Conservation (phyloP, 192 early-diverging fungal genomes). For the Gryganskiella cystojenkinii region DNA sequence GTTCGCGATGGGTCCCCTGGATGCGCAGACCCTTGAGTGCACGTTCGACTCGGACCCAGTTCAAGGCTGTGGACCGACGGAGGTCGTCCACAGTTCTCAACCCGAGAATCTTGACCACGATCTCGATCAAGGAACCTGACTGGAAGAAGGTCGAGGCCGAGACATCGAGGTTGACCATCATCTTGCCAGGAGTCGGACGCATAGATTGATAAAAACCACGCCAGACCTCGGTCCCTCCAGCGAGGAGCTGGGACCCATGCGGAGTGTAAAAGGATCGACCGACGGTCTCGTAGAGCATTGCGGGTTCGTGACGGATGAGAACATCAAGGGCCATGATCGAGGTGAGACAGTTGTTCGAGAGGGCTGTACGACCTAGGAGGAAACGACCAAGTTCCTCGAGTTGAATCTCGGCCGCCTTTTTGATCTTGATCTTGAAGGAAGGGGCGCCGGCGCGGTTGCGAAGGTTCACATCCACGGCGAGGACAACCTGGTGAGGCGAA, state of each 20-base stretch:
- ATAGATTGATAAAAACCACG: constrained; percentile 89
- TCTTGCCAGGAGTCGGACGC: constrained; percentile 71
- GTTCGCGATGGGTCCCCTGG: constrained; percentile 65
- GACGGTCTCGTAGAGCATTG: constrained; percentile 67
- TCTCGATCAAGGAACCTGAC: constrained; percentile 71
- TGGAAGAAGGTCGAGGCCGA: constrained; percentile 73
- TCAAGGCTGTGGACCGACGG: constrained; percentile 30
- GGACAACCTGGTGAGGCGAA: not conserved
- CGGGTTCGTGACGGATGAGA: constrained; percentile 13
- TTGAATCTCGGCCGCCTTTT: constrained; percentile 8
- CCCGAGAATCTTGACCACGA: constrained; percentile 71
- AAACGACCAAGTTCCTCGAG: constrained; percentile 13
- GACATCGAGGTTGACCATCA: constrained; percentile 77
- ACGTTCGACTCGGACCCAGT: constrained; percentile 54
- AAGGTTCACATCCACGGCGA: constrained; percentile 3
- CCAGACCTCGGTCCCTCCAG: constrained; percentile 88
- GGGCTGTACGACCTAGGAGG: constrained; percentile 1
- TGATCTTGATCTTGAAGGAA: constrained; percentile 24
- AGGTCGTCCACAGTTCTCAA: constrained; percentile 27
- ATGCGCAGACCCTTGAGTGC: constrained; percentile 62
- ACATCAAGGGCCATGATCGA: constrained; percentile 37
- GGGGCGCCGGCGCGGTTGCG: too few relatives aligned
- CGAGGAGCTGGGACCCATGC: constrained; percentile 51
- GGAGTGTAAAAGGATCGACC: constrained; percentile 90
- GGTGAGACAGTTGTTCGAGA: constrained; percentile 15